These are phyloP conservation scores for Begonia peltatifolia DNA, from an alignment of 306 rosid genomes.

Conservation along the genomic window DNA sequence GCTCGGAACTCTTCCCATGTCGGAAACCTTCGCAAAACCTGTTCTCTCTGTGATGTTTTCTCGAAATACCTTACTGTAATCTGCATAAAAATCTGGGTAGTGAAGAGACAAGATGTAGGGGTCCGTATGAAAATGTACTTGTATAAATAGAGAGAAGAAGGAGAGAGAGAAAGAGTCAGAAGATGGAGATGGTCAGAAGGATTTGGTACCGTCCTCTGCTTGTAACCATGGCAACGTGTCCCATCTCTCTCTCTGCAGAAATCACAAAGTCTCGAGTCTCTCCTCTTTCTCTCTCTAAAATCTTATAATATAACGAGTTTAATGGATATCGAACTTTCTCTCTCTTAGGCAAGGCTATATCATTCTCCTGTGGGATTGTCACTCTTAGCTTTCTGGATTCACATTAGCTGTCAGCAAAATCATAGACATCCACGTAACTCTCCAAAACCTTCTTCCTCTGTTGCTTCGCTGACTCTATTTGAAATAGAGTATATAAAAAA, in stretches of 20 bases:
- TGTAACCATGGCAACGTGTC: not conserved
- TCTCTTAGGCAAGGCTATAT: not conserved
- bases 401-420: not conserved
- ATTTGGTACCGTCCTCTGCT: constrained; percentile 1
- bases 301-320: too few species aligned
- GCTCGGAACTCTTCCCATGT: constrained; percentile 91
- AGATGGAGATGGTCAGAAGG: not conserved
- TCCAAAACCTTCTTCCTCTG: not conserved
- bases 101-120: constrained; percentile 17
- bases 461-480: not conserved
- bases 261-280: too few species aligned
- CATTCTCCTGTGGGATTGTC: not conserved
- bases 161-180: not conserved
- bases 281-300: not conserved
- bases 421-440: not conserved
- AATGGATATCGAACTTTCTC: too few species aligned
- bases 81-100: not conserved
- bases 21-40: too few species aligned
- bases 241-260: not conserved
- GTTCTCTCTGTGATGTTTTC: not conserved
- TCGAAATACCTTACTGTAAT: not conserved
- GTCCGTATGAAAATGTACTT: constrained; percentile 18
- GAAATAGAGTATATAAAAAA: too few species aligned
- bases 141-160: not conserved
- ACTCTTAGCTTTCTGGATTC: not conserved